Base-by-base conservation (phyloP, 2,329 filamentous ascomycete species). In the Fusarium virguliforme region DNA sequence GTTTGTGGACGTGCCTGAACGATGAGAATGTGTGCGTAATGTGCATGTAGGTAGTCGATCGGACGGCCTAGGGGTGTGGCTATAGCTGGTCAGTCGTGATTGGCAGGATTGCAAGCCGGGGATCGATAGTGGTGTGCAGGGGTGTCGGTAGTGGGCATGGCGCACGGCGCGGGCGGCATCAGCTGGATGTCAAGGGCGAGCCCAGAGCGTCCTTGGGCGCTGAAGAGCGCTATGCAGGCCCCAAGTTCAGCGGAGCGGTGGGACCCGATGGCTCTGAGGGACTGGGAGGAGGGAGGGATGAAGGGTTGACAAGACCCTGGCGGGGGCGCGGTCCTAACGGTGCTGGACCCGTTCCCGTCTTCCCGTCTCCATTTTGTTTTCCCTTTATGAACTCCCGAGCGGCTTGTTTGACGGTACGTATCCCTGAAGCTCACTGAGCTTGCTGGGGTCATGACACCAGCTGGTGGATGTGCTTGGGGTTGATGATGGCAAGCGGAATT, bases 51-150 rank as follows among this genome's bases (percentile, higher is more conserved):
- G 65, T 70, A 70, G 72, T 70, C 58, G 56, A 74, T 71, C 65
- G 54, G 55, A 60, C 37, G 38, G 61, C 32, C 48, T 66, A 50
- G 64, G 67, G 69, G 67, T n/a, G 75, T 76, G 68, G 41, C 67
- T 73, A 53, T 76, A 76, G 57, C 15, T 34, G 7, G 41, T 65
- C 58, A 68, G 65, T 32, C 46, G 38, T 76, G 73, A 76, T 76
- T 76, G 74, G 74, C 50, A 60, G 43, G 13, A 24, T 41, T 62
- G 57, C 40, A 43, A 40, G 18, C 24, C 57, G 55, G 62, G 48
- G 59, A 70, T 71, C 68, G 48, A 74, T 76, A 67, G 73, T 75
- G 68, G 72, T 76, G 74, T 71, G 64, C 72, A 76, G 73, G 74
- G 74, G 74, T 76, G 72, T 18, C 70, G 74, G 74, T 75, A 76